Conservation (phyloP, 129 eudicot species). For the Arctium minus region DNA sequence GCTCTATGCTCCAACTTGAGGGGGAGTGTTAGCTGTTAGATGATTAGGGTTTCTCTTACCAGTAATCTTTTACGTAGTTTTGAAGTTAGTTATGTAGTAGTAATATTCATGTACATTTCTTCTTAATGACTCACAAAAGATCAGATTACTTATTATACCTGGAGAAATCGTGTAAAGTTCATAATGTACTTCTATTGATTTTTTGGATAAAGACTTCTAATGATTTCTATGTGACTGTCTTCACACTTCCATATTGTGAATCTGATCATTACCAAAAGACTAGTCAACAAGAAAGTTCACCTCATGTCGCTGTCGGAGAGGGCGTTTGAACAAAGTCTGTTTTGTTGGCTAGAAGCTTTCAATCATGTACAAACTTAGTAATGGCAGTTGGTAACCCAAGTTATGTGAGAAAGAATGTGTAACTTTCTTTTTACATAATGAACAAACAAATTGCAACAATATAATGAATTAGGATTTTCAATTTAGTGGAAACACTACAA, state of each 20-base stretch:
- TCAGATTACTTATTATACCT: neutral
- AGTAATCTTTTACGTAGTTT: neutral
- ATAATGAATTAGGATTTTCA: neutral
- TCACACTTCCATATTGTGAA: neutral
- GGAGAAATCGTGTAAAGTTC: neutral
- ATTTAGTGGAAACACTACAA: neutral
- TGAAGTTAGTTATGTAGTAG: neutral
- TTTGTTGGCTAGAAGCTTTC: neutral
- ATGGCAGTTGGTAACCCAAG: neutral
- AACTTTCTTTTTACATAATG: neutral
- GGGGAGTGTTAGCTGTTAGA: neutral
- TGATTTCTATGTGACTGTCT: neutral
- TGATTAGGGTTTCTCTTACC: neutral
- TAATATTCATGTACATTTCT: neutral
- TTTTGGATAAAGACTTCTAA: neutral
- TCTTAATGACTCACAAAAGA: neutral
- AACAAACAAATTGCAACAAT: neutral
- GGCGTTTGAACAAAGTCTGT: neutral
- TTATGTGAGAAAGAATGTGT: neutral
- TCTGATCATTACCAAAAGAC: neutral
- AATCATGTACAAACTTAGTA: neutral
- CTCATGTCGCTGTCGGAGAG: neutral
- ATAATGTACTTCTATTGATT: neutral
- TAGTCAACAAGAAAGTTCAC: neutral
- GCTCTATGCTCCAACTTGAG: neutral